phyloP scores from a whole-genome alignment of 805 yeast species.

The Saturnispora zaruensis region DNA sequence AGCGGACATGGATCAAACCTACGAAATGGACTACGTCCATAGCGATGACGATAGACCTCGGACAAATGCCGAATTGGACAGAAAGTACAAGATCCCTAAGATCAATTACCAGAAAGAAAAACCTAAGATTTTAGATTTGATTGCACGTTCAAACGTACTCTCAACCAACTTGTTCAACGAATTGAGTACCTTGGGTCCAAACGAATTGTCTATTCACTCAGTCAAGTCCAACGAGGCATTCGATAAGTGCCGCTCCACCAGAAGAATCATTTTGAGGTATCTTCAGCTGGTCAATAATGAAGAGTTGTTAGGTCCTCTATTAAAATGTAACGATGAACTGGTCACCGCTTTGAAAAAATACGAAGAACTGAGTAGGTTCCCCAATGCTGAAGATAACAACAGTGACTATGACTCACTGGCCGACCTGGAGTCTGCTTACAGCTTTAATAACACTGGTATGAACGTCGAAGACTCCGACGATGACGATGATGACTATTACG shows the following conservation, averaged over 20 bases:
- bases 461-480: neutral
- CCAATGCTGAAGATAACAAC: conserved; percentile 32
- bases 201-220: conserved; percentile 56
- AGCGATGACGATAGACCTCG: conserved; percentile 11
- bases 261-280: conserved; percentile 73
- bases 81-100: conserved; percentile 52
- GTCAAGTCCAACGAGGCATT: conserved; percentile 54
- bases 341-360: conserved; percentile 63
- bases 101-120: conserved; percentile 63
- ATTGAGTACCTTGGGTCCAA: conserved; percentile 36
- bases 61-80: conserved; percentile 33
- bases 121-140: conserved; percentile 56
- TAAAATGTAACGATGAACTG: conserved; percentile 85
- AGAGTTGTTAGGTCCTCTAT: conserved; percentile 77
- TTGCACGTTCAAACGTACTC: conserved; percentile 69
- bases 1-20: conserved; percentile 36
- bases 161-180: conserved; percentile 64
- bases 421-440: conserved; percentile 29
- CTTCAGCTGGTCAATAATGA: conserved; percentile 79
- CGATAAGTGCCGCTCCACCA: conserved; percentile 61
- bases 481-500: conserved; percentile 8
- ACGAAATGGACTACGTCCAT: conserved; percentile 21
- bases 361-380: conserved; percentile 46
- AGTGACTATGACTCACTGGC: conserved; percentile 34
- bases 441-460: neutral